Conservation (phyloP, 495 filamentous ascomycete genomes). For the Chaetomium tenue region DNA sequence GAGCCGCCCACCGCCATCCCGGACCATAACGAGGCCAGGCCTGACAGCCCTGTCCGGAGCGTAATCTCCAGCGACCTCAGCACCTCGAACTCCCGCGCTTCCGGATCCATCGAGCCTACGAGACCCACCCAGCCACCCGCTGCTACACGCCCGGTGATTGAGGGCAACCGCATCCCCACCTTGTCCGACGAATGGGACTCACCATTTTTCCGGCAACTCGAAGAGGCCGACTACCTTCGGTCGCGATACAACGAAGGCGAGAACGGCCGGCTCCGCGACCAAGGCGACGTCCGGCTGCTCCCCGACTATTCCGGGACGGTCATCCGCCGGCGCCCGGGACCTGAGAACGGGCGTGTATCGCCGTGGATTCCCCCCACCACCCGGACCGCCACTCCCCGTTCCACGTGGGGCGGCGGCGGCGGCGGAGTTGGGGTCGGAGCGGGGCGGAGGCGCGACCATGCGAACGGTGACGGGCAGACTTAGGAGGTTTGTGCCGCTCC, state of each 20-base stretch:
- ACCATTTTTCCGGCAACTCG: not conserved
- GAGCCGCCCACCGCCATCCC: not conserved
- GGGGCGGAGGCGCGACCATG: too few species aligned
- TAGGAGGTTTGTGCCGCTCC: too few species aligned
- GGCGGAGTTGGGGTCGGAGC: too few species aligned
- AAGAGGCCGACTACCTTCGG: not conserved
- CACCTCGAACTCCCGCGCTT: not conserved
- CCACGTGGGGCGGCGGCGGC: too few species aligned
- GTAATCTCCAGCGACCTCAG: not conserved
- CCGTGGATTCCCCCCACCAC: not conserved
- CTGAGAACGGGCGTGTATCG: not conserved
- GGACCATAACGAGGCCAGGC: not conserved
- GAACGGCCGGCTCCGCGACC: not conserved
- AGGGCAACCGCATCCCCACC: not conserved
- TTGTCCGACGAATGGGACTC: not conserved
- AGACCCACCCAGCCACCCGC: not conserved
- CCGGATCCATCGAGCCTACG: not conserved
- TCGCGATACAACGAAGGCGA: too few species aligned
- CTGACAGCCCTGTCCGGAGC: not conserved
- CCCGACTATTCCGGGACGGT: conserved; percentile 4
- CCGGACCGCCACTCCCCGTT: not conserved
- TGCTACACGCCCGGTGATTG: not conserved
- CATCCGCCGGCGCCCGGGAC: not conserved
- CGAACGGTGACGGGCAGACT: too few species aligned
- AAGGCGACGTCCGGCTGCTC: conserved; percentile 14